Evolutionary conservation across 805 yeast species (phyloP).

Genomic region (Wickerhamiella lipophila): DNA sequence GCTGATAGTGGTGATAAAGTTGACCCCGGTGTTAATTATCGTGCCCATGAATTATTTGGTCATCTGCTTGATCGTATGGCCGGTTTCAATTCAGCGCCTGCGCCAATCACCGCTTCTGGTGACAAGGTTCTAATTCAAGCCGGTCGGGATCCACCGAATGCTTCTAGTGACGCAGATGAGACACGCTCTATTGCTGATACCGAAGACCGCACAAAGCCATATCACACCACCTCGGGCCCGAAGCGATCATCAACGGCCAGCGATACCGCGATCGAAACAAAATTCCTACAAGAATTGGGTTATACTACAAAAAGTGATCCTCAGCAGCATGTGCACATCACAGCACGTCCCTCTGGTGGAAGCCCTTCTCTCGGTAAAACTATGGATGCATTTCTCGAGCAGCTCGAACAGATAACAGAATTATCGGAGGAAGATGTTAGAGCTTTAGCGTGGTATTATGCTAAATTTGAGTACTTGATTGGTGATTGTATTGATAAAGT

Average conservation of each 20-base stretch:
- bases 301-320: constrained; percentile 14
- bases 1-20: constrained; percentile 27
- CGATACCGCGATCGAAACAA: constrained; percentile 21
- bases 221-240: constrained; percentile 20
- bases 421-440: constrained; percentile 28
- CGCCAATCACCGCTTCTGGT: constrained; percentile 29
- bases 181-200: constrained; percentile 29
- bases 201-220: constrained; percentile 29
- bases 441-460: constrained; percentile 32
- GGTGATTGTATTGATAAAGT: constrained; percentile 28
- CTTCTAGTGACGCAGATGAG: constrained; percentile 24
- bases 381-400: constrained; percentile 26
- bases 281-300: constrained; percentile 25
- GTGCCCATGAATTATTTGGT: constrained; percentile 28
- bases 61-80: constrained; percentile 30
- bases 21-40: constrained; percentile 23
- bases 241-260: constrained; percentile 9
- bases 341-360: constrained; percentile 28
- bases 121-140: constrained; percentile 29
- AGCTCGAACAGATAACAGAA: constrained; percentile 26
- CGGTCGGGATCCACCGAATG: constrained; percentile 29
- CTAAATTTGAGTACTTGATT: constrained; percentile 31
- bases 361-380: constrained; percentile 30
- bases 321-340: constrained; percentile 20
- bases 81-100: constrained; percentile 26